Evolutionary conservation across 768 basidiomycete species (phyloP), one percentile per base, ranked within the genome.

Genomic region (Kwoniella mangroviensis): DNA sequence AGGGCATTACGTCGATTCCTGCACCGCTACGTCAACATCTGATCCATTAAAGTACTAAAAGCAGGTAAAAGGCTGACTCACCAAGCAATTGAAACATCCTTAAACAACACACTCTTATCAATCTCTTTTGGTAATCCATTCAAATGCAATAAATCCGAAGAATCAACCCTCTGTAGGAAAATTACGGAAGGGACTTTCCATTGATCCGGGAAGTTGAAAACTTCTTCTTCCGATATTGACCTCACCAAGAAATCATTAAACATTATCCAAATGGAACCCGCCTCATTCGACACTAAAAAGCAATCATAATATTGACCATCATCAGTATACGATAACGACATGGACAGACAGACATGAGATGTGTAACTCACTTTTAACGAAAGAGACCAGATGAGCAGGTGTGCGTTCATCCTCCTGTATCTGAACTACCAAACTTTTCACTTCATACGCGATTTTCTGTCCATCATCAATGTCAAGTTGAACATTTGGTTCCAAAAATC

Each of bases 131-230:
- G 91, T 21, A 97, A 84, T 4, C 83, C 83, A 41, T 84, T 86
- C 71, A 89, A 89, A 80, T 95, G 88, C 42, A 98, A 82, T 0
- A 83, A 82, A 26, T 85, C 84, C 13, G 82, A 82, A 13, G 87
- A 78, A 77, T 96, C 92, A 19, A 86, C 83, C 22, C 94, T 88
- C 81, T 97, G 93, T 41, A 93, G 86, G 81, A 96, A 92, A n/a
- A 98, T 75, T n/a, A 98, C 88, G 1, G 94, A 89, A 1, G 96
- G 96, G 9, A 91, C 95, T 88, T 99, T 99, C 96, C 96, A 99
- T 56, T 85, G 86, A n/a, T 87, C 89, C 10, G 91, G 89, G 78
- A 97, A 94, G 76, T 90, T 90, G 68, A 98, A 83, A 1, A 92
- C 96, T 75, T 98, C 94, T 42, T 89, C 87, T 82, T 96, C 92